phyloP scores from a whole-genome alignment of 495 filamentous ascomycete species.

The Cladorrhinum samala region DNA sequence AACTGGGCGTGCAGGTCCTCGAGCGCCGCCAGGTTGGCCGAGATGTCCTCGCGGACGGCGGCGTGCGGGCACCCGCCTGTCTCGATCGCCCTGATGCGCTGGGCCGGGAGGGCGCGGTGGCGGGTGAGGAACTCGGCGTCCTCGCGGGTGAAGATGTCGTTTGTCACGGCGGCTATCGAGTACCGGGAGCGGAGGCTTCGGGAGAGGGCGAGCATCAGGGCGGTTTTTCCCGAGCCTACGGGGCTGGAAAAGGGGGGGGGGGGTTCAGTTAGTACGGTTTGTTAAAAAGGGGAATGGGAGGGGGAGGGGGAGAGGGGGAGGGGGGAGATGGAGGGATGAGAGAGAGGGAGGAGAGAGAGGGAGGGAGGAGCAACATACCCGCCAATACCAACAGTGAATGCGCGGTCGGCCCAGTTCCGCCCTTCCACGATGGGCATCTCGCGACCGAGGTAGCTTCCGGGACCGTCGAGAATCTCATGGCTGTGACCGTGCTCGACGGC shows the following conservation, averaged over 20 bases:
- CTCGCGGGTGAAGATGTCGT: slow-evolving; percentile 98
- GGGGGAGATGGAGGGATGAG: no score
- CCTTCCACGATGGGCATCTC: slow-evolving; percentile 91
- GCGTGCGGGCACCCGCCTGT: slow-evolving; percentile 97
- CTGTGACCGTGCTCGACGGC: slow-evolving; percentile 84
- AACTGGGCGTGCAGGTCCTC: slow-evolving; percentile 78
- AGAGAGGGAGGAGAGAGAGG: not conserved
- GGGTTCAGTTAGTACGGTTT: not conserved
- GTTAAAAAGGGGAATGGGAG: slow-evolving; percentile 11
- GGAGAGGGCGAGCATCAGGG: slow-evolving; percentile 88
- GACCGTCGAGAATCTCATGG: slow-evolving; percentile 92
- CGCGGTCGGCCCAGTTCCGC: slow-evolving; percentile 80
- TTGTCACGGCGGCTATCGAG: slow-evolving; percentile 91
- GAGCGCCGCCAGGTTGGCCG: slow-evolving; percentile 83
- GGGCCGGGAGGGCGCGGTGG: slow-evolving; percentile 71
- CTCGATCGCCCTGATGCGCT: slow-evolving; percentile 89
- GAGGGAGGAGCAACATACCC: slow-evolving; percentile 57
- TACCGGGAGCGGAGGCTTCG: slow-evolving; percentile 66
- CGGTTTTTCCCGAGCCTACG: slow-evolving; percentile 95
- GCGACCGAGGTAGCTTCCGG: slow-evolving; percentile 81
- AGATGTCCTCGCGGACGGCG: slow-evolving; percentile 95
- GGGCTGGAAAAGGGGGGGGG: slow-evolving; percentile 54
- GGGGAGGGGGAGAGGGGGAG: not conserved
- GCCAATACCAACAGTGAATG: slow-evolving; percentile 93
- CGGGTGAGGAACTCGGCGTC: slow-evolving; percentile 94